Conservation (phyloP, 805 yeast species). For the Saccharomycopsis selenospora region DNA sequence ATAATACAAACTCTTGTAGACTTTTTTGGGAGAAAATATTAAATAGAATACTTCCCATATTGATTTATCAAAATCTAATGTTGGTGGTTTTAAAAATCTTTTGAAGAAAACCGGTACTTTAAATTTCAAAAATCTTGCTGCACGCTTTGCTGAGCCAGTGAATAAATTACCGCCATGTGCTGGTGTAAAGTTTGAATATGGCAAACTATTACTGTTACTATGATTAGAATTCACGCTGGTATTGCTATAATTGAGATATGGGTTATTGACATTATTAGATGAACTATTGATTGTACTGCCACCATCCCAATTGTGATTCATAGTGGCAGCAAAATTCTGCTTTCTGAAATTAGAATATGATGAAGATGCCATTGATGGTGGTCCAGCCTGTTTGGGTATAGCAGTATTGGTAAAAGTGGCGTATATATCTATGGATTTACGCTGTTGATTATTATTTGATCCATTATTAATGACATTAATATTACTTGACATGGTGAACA, state of each 20-base stretch:
- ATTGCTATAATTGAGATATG: not conserved
- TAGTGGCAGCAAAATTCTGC: slow-evolving; percentile 10
- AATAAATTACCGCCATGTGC: slow-evolving; percentile 2
- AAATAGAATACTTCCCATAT: slow-evolving; percentile 82
- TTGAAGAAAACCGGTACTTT: slow-evolving; percentile 31
- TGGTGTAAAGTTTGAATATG: not conserved
- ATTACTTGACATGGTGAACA: not conserved
- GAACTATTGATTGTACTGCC: not conserved
- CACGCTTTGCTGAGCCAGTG: slow-evolving; percentile 11
- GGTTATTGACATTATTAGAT: not conserved
- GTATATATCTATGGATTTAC: slow-evolving; percentile 14
- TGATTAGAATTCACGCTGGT: not conserved
- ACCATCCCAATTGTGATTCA: not conserved
- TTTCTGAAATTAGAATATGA: slow-evolving; percentile 20
- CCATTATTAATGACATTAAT: not conserved
- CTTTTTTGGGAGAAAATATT: slow-evolving; percentile 68
- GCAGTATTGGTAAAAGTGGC: slow-evolving; percentile 6
- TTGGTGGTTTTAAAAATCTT: slow-evolving; percentile 61
- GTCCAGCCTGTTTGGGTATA: slow-evolving; percentile 10
- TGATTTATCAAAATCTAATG: slow-evolving; percentile 88
- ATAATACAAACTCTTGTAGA: slow-evolving; percentile 73
- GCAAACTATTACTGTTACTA: not conserved
- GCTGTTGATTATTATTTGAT: not conserved
- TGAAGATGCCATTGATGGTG: slow-evolving; percentile 19
- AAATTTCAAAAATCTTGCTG: slow-evolving; percentile 19